Conservation (phyloP, 192 early-diverging fungal genomes). For the Podila clonocystis region DNA sequence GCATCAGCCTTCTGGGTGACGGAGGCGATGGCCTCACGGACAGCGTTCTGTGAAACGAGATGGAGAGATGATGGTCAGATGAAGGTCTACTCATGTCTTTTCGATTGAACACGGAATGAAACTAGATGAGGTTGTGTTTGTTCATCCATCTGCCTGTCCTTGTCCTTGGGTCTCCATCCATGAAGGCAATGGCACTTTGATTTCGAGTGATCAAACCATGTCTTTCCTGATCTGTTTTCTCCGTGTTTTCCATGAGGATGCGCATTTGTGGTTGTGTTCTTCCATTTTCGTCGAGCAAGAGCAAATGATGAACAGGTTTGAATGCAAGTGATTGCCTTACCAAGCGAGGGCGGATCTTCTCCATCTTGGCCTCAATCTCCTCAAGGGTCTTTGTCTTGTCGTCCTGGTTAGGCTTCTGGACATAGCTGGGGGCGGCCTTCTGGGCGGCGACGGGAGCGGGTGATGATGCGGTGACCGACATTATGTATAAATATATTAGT, state of each 20-base stretch:
- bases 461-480: slow-evolving; percentile 42
- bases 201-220: too few relatives aligned
- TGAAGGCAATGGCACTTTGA: too few relatives aligned
- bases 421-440: slow-evolving; percentile 27
- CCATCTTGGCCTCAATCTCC: slow-evolving; percentile 52
- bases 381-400: slow-evolving; percentile 45
- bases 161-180: too few relatives aligned
- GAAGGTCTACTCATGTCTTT: background rate
- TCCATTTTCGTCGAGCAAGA: background rate
- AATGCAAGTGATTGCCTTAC: slow-evolving; percentile 13
- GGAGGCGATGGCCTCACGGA: slow-evolving; percentile 41
- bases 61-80: slow-evolving; percentile 1
- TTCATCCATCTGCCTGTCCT: too few relatives aligned
- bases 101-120: background rate
- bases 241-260: too few relatives aligned
- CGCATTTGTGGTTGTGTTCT: too few relatives aligned
- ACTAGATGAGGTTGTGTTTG: too few relatives aligned
- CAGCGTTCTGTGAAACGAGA: slow-evolving; percentile 29
- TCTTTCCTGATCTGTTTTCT: too few relatives aligned
- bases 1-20: slow-evolving; percentile 38
- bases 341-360: slow-evolving; percentile 51
- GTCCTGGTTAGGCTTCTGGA: slow-evolving; percentile 46
- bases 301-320: background rate
- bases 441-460: slow-evolving; percentile 16
- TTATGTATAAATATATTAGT: slow-evolving; percentile 18